phyloP scores from a whole-genome alignment of 352 stramenopile genomes.

The Discostella stelligera region DNA sequence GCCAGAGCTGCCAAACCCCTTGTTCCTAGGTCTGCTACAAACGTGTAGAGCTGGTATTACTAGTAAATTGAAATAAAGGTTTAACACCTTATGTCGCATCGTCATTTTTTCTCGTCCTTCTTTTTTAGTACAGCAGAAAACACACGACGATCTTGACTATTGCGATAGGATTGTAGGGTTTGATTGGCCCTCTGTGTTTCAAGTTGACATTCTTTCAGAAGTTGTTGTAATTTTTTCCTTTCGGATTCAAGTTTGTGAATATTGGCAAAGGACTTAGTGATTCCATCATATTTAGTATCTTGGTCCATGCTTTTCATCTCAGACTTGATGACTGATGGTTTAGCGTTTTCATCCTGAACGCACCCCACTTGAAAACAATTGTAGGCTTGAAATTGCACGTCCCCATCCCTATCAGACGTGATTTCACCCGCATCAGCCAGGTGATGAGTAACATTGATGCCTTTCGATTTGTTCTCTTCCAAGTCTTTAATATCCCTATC shows the following conservation, averaged over 20 bases:
- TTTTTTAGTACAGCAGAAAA: too few relatives aligned
- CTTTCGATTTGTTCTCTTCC: not conserved
- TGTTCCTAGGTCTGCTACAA: conserved; percentile 93
- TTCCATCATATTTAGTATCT: not conserved
- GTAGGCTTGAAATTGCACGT: not conserved
- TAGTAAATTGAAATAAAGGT: not conserved
- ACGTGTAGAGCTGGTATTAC: conserved; percentile 61
- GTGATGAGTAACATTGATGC: not conserved
- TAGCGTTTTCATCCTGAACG: not conserved
- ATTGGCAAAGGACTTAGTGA: not conserved
- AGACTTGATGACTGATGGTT: not conserved
- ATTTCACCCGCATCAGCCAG: not conserved
- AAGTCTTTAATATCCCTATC: not conserved
- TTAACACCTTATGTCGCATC: too few relatives aligned
- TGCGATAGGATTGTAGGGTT: not conserved
- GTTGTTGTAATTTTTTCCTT: conserved; percentile 6
- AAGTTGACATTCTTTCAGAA: conserved; percentile 13
- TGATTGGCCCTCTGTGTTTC: conserved; percentile 9
- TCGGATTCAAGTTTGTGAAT: conserved; percentile 12
- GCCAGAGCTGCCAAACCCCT: conserved; percentile 90
- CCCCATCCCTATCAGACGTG: not conserved
- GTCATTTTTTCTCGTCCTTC: too few relatives aligned
- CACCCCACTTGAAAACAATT: not conserved
- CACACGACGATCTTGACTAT: not conserved
- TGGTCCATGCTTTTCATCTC: not conserved